Base-by-base conservation (phyloP, 192 early-diverging fungal species). In the Coemansia pectinata region DNA sequence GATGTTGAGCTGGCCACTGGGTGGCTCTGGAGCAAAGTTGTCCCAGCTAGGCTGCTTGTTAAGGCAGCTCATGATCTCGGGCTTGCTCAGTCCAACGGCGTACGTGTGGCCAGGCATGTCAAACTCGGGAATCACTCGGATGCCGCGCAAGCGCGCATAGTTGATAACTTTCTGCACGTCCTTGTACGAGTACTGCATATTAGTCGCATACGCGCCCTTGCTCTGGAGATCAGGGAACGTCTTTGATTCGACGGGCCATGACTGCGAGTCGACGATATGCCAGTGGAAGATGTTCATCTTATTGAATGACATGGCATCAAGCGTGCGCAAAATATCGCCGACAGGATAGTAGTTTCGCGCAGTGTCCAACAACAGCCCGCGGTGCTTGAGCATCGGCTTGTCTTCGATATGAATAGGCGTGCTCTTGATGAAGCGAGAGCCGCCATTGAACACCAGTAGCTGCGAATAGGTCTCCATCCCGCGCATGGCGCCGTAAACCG, bases 91-190 rank as follows among this genome's bases (percentile, higher is more conserved):
- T 11, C 81, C 74, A 7, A 90, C 44, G 74, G 84, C 73, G 48
- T 66, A 78, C n/a, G 87, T 90, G 70, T 96, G 92, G 2, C 90
- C 91, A 11, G 93, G 92, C 84, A 93, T 92, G 73, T 98, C 94
- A 62, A 96, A 87, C 74, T 98, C 96, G 3, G 94, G 94, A 64
- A 96, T 91, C 19, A 98, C 79, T n/a, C 96, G 88, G 55, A 96
- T 88, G n/a, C 92, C 93, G 27, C 90, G 88, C 41, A 79, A 85
- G 11, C 78, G 73, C 27, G 86, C 94, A 74, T 94, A 95, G n/a
- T 86, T 62, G 40, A 96, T 85, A 29, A 98, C 79, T 0, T 72
- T 67, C 40, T 82, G 15, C 23, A 96, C 88, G 34, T 96, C 94
- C 9, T 74, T 61, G 62, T 93, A 88, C 21, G 87, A 81, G 83